These are phyloP conservation scores for Termitomyces sp. DNA, from an alignment of 768 basidiomycete species.

Conservation along the genomic window DNA sequence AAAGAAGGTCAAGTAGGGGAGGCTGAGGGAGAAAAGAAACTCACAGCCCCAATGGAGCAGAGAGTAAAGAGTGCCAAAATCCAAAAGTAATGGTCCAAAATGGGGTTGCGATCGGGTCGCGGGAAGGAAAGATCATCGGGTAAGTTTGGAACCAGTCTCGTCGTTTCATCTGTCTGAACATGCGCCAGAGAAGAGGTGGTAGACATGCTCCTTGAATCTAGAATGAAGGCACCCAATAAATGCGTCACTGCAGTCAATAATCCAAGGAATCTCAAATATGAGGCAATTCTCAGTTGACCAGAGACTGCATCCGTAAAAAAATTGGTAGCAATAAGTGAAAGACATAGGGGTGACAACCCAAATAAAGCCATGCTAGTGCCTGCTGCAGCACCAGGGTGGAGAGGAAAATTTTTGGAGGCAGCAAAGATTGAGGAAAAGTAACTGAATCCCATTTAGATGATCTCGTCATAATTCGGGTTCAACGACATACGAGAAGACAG, in stretches of 20 bases:
- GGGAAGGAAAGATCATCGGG: not conserved
- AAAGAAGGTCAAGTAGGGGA: not conserved
- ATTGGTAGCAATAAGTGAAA: constrained; percentile 57
- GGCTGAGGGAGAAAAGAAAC: constrained; percentile 21
- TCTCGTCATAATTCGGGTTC: not conserved
- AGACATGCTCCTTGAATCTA: constrained; percentile 19
- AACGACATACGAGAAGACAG: constrained; percentile 63
- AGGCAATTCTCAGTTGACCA: constrained; percentile 37
- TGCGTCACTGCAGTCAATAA: constrained; percentile 48
- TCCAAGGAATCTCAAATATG: constrained; percentile 55
- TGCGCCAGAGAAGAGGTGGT: not conserved
- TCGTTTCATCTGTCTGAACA: constrained; percentile 23
- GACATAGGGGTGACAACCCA: constrained; percentile 75
- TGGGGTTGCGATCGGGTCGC: constrained; percentile 30
- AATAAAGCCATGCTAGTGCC: constrained; percentile 69
- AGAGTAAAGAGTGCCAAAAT: constrained; percentile 46
- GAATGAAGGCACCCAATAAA: constrained; percentile 43
- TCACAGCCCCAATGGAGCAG: constrained; percentile 62
- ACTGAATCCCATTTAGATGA: constrained; percentile 18
- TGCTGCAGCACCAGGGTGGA: constrained; percentile 58
- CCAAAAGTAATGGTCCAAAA: constrained; percentile 62
- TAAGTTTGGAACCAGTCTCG: constrained; percentile 22
- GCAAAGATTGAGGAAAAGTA: constrained; percentile 76
- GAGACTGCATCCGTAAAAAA: constrained; percentile 49
- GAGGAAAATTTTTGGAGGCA: constrained; percentile 66